Conservation (phyloP, 2,329 filamentous ascomycete genomes). For the Epichloe coenophiala region DNA sequence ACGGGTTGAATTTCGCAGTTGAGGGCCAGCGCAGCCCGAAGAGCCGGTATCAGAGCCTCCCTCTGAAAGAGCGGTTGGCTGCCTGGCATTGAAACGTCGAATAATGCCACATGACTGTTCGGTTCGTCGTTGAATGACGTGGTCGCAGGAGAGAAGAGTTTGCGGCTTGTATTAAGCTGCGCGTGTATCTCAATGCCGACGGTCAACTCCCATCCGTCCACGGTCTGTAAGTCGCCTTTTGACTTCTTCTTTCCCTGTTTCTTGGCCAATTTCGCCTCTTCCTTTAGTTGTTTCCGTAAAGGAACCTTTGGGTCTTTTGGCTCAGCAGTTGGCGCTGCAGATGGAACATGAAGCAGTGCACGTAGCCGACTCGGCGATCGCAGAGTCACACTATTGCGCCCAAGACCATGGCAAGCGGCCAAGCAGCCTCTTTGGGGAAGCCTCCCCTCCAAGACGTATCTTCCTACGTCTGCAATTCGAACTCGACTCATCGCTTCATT, state of each 20-base stretch:
- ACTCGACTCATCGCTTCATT: conserved; percentile 1
- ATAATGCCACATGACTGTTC: conserved; percentile 78
- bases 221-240: conserved; percentile 34
- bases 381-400: background rate
- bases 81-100: conserved; percentile 82
- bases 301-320: conserved; percentile 26
- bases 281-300: conserved; percentile 59
- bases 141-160: conserved; percentile 71
- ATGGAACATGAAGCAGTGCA: background rate
- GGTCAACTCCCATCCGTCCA: conserved; percentile 75
- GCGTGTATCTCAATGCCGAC: conserved; percentile 97
- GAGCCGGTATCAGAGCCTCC: conserved; percentile 72
- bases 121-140: conserved; percentile 54
- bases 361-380: background rate
- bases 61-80: conserved; percentile 77
- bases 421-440: conserved; percentile 4
- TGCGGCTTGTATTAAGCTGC: conserved; percentile 76
- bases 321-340: conserved; percentile 9
- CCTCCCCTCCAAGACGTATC: conserved; percentile 4
- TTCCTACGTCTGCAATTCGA: background rate
- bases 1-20: conserved; percentile 62
- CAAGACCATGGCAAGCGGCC: background rate
- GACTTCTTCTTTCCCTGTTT: conserved; percentile 41
- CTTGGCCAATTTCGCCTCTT: conserved; percentile 57
- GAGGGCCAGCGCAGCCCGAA: conserved; percentile 76